Evolutionary conservation across 1,284 basidiomycete genomes (phyloP), one percentile per base, ranked within the genome.

Genomic region (Rhizoctonia solani): DNA sequence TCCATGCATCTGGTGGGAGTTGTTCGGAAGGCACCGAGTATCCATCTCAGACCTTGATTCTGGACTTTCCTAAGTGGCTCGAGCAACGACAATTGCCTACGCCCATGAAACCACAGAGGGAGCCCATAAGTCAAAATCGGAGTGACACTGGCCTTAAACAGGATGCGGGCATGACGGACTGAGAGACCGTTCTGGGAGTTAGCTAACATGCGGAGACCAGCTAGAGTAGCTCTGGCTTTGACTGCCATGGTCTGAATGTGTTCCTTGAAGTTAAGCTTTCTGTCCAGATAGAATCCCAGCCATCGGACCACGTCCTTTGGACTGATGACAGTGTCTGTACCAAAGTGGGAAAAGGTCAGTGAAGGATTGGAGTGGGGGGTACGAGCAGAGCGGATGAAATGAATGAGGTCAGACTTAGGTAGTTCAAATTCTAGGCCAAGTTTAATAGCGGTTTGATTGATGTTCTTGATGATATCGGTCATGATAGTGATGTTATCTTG

Each of bases 201-300:
- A n/a, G 32, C 53, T 4, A 54, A 32, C 16, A 54, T 76, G 0
- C 70, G 69, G 0, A 39, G 4, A 2, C 53, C 16, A 3, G 32
- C 53, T 2, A 54, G 6, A 2, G 21, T 19, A 4, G 19, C 37
- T 19, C 1, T 14, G 8, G 11, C 53, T 32, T 39, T 54, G 23
- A 16, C 21, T 2, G 53, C 30, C 53, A 37, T 37, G 6, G 2
- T 39, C 9, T 11, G 5, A 2, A 55, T 25, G 25, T 69, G 66
- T 2, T 37, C 49, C 3, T 34, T 44, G 42, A 68, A 68, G 37
- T 50, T 46, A 13, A 69, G 68, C 9, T 32, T 23, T 4, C 37
- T 8, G 41, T 69, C 68, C 13, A 66, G 32, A 30, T 19, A 25
- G 27, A 66, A 44, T 6, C 68, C 68, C 0, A 69, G 68, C 68